A percentile compares a stretch with the other conserved stretches of the same genome.
phyloP scores from a whole-genome alignment of 2,329 filamentous ascomycete genomes.

The Chaetomium olivaceum region DNA sequence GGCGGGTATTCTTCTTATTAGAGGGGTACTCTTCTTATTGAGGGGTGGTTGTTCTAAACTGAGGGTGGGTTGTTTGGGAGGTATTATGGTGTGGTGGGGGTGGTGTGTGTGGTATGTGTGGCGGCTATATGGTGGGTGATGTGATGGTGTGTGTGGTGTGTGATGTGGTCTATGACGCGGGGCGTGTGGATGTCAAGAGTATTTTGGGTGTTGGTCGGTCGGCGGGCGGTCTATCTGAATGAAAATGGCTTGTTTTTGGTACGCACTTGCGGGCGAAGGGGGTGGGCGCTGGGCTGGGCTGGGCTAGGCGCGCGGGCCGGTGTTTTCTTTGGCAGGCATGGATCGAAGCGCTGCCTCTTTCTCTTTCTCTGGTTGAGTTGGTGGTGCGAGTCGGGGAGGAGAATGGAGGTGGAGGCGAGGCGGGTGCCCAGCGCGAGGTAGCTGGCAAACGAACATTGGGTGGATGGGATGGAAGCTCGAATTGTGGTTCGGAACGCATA shows the following conservation, averaged over 20 bases:
- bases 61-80: too few relatives aligned
- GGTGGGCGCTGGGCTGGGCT: not conserved
- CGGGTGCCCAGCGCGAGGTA: not conserved
- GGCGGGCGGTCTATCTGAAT: not conserved
- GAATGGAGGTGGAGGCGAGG: not conserved
- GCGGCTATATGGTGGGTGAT: too few relatives aligned
- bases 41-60: too few relatives aligned
- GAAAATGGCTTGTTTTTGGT: not conserved
- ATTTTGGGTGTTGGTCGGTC: not conserved
- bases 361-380: not conserved
- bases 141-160: too few relatives aligned
- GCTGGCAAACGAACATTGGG: not conserved
- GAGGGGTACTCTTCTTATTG: not conserved
- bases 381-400: not conserved
- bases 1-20: not conserved
- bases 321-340: not conserved
- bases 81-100: too few relatives aligned
- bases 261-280: not conserved
- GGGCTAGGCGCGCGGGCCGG: too few relatives aligned
- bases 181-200: not conserved
- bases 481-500: not conserved
- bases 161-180: too few relatives aligned
- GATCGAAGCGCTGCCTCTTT: not conserved
- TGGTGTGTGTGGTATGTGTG: too few relatives aligned
- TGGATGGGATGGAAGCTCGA: not conserved